phyloP scores from a whole-genome alignment of 192 early-diverging fungal genomes.

The Kappamyces sp. region DNA sequence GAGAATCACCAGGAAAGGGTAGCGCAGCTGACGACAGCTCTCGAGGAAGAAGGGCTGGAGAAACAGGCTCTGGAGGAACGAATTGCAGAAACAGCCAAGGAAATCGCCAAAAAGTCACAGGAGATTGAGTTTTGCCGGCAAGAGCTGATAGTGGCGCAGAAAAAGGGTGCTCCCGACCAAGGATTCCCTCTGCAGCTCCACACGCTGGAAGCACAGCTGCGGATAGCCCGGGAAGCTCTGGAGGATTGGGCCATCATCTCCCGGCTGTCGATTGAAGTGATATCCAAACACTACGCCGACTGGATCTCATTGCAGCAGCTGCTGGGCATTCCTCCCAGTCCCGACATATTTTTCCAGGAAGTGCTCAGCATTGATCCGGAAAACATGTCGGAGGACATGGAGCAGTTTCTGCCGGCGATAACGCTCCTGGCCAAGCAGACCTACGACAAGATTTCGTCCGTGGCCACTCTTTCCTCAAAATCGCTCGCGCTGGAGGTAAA shows the following conservation, averaged over 20 bases:
- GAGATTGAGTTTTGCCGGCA: slow-evolving; percentile 9
- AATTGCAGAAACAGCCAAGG: neutral
- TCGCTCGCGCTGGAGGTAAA: neutral
- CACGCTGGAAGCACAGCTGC: slow-evolving; percentile 4
- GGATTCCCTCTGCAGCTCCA: slow-evolving; percentile 1
- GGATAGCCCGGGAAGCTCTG: slow-evolving; percentile 5
- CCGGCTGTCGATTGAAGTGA: slow-evolving; percentile 24
- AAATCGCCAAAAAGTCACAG: slow-evolving; percentile 2
- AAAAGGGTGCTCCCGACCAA: neutral
- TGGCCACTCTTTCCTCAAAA: neutral
- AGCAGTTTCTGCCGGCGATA: slow-evolving; percentile 6
- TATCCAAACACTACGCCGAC: slow-evolving; percentile 4
- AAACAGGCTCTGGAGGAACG: neutral
- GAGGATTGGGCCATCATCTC: slow-evolving; percentile 29
- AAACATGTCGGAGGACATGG: slow-evolving; percentile 7
- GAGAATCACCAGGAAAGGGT: neutral
- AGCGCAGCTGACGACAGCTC: neutral
- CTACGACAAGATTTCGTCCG: neutral
- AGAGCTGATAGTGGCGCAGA: neutral
- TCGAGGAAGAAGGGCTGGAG: slow-evolving; percentile 1
- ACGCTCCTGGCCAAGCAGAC: neutral
- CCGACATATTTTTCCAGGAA: slow-evolving; percentile 8
- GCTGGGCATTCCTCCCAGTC: slow-evolving; percentile 9
- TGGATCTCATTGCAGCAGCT: slow-evolving; percentile 14
- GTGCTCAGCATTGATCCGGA: slow-evolving; percentile 2